Evolutionary conservation across 164 flowering plant species (phyloP).

Genomic region (Stephania cephalantha): DNA sequence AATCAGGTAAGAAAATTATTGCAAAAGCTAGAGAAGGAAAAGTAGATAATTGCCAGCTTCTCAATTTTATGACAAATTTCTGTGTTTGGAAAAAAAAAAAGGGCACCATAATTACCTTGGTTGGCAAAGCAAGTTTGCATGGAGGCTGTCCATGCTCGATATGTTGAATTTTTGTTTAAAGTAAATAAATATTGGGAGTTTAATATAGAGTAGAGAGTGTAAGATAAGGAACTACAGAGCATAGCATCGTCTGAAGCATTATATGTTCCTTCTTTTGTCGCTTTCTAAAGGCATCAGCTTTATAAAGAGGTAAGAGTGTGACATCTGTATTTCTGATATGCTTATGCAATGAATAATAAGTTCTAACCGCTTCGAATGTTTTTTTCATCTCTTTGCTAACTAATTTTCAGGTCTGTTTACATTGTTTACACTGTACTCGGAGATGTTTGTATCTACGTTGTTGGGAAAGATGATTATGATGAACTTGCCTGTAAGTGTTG

Average conservation of each 20-base stretch:
- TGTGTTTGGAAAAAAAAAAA: too few species aligned
- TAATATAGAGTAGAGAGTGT: too few species aligned
- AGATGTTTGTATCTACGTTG: slow-evolving; percentile 80
- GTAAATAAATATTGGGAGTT: neutral
- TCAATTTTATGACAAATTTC: too few species aligned
- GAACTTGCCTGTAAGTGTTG: slow-evolving; percentile 94
- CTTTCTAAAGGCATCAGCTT: too few species aligned
- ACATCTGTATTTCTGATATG: neutral
- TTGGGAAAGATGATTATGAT: slow-evolving; percentile 97
- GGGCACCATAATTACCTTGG: too few species aligned
- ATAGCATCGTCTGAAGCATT: too few species aligned
- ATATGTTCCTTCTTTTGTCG: too few species aligned
- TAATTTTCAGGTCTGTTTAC: slow-evolving; percentile 68
- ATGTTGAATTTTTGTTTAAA: neutral
- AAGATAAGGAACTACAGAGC: too few species aligned
- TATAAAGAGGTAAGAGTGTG: neutral
- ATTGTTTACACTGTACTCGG: slow-evolving; percentile 94
- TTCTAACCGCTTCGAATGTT: neutral
- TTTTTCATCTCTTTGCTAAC: neutral
- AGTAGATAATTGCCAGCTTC: too few species aligned
- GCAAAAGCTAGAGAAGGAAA: too few species aligned
- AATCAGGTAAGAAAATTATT: too few species aligned
- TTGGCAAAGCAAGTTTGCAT: too few species aligned
- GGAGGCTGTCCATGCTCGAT: neutral
- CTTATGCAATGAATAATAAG: neutral